These are phyloP conservation scores for Tetradesmus lagerheimii DNA, from an alignment of 139 green algal genomes.

Conservation along the genomic window DNA sequence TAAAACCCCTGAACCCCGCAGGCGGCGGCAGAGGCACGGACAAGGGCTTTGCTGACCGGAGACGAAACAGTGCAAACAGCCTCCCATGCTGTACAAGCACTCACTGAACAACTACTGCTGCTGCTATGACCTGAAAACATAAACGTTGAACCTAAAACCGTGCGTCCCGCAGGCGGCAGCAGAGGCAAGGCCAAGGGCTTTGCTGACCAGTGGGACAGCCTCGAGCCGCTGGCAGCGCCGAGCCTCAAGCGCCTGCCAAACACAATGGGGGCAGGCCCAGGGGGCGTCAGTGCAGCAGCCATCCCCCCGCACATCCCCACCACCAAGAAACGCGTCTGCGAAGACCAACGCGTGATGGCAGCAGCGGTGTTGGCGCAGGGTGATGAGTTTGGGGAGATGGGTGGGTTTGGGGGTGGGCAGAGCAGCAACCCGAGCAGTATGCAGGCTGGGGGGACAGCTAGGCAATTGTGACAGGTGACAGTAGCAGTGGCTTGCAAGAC, in stretches of 20 bases:
- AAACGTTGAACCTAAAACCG: neutral
- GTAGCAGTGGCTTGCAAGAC: no score
- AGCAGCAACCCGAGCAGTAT: slow-evolving; percentile 37
- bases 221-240: slow-evolving; percentile 42
- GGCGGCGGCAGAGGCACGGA: slow-evolving; percentile 29
- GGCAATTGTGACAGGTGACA: no score
- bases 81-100: no score
- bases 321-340: slow-evolving; percentile 18
- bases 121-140: neutral
- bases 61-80: no score
- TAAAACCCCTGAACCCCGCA: neutral
- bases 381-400: slow-evolving; percentile 23
- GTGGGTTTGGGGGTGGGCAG: neutral
- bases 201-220: slow-evolving; percentile 46
- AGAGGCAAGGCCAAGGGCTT: slow-evolving; percentile 33
- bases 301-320: neutral
- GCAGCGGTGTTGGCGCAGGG: slow-evolving; percentile 30
- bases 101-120: no score
- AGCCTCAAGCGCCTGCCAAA: slow-evolving; percentile 21
- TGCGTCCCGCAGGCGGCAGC: neutral
- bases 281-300: neutral
- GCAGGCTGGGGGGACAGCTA: slow-evolving; percentile 3
- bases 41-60: slow-evolving; percentile 34
- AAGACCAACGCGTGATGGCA: slow-evolving; percentile 25
- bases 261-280: neutral